Conservation (phyloP, 257 asterid species). For the Salvia miltiorrhiza region DNA sequence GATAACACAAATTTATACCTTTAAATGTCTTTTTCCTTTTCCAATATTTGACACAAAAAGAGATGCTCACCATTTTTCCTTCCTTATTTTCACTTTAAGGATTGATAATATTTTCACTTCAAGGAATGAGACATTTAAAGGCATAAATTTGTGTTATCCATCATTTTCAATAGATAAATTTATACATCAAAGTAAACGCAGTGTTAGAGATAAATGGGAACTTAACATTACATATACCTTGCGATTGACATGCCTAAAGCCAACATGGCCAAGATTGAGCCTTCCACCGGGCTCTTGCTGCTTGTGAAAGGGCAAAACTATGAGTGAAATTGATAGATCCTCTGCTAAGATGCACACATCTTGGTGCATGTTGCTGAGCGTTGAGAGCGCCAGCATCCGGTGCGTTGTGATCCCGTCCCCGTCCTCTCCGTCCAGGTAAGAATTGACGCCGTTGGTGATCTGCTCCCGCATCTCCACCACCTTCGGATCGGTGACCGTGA, state of each 20-base stretch:
- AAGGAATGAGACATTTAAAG: too few species aligned
- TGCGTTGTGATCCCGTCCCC: constrained; percentile 52
- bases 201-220: too few species aligned
- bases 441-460: constrained; percentile 36
- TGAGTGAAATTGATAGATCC: constrained; percentile 59
- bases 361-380: constrained; percentile 68
- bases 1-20: too few species aligned
- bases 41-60: too few species aligned
- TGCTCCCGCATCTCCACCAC: constrained; percentile 62
- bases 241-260: constrained; percentile 81
- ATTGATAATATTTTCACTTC: too few species aligned
- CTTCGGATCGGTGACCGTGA: constrained; percentile 60
- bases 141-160: too few species aligned
- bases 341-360: constrained; percentile 80
- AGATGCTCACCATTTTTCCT: too few species aligned
- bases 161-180: too few species aligned
- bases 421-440: constrained; percentile 37
- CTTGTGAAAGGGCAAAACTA: constrained; percentile 83
- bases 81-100: too few species aligned
- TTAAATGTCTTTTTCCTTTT: too few species aligned
- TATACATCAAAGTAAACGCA: too few species aligned
- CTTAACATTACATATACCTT: constrained; percentile 57
- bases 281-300: constrained; percentile 65
- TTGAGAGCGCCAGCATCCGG: constrained; percentile 77
- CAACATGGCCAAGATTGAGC: constrained; percentile 57